phyloP scores from a whole-genome alignment of 2,329 filamentous ascomycete genomes.

The Exophiala sp. region DNA sequence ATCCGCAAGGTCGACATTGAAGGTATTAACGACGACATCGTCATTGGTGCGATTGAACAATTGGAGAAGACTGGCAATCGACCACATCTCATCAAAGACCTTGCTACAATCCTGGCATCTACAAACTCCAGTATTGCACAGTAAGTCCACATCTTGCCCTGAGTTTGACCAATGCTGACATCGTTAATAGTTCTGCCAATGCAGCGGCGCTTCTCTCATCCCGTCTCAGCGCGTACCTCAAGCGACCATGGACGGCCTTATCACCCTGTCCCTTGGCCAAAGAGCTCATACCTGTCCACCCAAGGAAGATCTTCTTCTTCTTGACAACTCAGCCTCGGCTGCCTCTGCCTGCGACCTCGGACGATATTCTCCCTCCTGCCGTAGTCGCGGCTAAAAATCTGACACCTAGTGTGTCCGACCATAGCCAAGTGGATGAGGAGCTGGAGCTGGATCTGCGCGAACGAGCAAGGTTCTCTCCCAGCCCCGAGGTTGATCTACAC shows the following conservation, averaged over 20 bases:
- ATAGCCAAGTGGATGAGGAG: constrained; percentile 68
- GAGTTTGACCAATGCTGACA: constrained; percentile 30
- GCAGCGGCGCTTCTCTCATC: constrained; percentile 94
- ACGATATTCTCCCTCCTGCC: constrained; percentile 48
- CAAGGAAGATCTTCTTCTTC: constrained; percentile 94
- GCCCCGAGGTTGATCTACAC: constrained; percentile 88
- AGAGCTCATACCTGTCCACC: constrained; percentile 86
- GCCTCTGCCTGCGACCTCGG: constrained; percentile 67
- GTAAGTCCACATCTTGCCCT: constrained; percentile 56
- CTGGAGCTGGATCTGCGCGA: constrained; percentile 58
- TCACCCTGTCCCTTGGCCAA: constrained; percentile 86
- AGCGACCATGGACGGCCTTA: constrained; percentile 75
- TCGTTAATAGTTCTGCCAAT: constrained; percentile 74
- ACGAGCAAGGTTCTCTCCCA: constrained; percentile 72
- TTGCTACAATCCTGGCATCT: constrained; percentile 73
- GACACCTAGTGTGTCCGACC: constrained; percentile 77
- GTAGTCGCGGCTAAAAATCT: constrained; percentile 61
- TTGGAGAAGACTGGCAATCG: constrained; percentile 86
- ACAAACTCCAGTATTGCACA: constrained; percentile 82
- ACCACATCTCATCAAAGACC: constrained; percentile 90
- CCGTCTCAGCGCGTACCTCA: constrained; percentile 81
- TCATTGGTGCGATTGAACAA: constrained; percentile 83
- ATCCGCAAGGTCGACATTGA: constrained; percentile 68
- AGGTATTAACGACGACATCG: constrained; percentile 90
- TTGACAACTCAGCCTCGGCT: constrained; percentile 84